Percentiles rank a stretch among this genome's conserved stretches.
Evolutionary conservation across 164 flowering plant genomes (phyloP).

Genomic region (Vitis rupestris): DNA sequence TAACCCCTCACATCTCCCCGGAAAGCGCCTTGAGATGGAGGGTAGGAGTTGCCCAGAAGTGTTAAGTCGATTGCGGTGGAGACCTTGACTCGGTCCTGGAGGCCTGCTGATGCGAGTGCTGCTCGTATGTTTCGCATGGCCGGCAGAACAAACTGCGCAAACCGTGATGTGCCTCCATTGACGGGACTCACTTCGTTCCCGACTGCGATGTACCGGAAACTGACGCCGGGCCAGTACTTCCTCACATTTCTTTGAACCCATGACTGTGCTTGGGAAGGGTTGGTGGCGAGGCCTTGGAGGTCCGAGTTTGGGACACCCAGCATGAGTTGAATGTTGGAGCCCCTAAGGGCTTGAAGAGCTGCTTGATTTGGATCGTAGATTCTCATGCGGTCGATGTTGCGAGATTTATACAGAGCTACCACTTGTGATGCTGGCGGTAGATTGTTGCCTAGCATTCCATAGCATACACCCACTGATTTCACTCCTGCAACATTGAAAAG

Average conservation of each 20-base stretch:
- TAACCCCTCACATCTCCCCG: constrained; percentile 17
- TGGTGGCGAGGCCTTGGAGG: constrained; percentile 34
- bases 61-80: constrained; percentile 41
- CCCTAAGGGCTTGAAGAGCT: constrained; percentile 38
- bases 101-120: constrained; percentile 24
- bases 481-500: constrained; percentile 16
- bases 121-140: constrained; percentile 30
- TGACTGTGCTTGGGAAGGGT: constrained; percentile 25
- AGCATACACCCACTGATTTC: constrained; percentile 39
- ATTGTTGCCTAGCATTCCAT: constrained; percentile 47
- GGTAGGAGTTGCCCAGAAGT: constrained; percentile 35
- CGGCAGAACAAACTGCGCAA: constrained; percentile 29
- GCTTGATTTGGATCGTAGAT: constrained; percentile 36
- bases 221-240: constrained; percentile 28
- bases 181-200: constrained; percentile 46
- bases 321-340: constrained; percentile 39
- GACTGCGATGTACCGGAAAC: constrained; percentile 40
- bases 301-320: constrained; percentile 36
- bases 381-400: constrained; percentile 34
- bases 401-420: constrained; percentile 25
- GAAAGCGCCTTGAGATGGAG: constrained; percentile 36
- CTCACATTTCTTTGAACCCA: constrained; percentile 39
- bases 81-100: constrained; percentile 33
- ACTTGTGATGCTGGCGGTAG: constrained; percentile 34
- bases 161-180: constrained; percentile 8